These are phyloP conservation scores for Guillardia theta DNA, from an alignment of 78 protist species.

Conservation along the genomic window DNA sequence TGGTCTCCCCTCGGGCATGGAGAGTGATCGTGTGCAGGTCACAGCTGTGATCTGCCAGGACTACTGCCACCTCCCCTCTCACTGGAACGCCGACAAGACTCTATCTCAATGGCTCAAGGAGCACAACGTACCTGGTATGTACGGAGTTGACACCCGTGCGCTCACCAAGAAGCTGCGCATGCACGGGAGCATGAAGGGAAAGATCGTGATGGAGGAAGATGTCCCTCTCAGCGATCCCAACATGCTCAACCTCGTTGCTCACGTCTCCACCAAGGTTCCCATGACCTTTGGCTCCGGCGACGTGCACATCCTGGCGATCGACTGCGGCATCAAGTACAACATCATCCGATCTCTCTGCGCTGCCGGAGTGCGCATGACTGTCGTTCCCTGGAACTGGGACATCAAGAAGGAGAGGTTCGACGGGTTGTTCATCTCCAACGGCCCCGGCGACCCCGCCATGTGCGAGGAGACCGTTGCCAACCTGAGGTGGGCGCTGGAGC, in stretches of 20 bases:
- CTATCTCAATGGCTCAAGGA: constrained; percentile 84
- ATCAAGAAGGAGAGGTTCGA: constrained; percentile 65
- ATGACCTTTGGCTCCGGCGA: neutral
- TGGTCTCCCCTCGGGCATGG: constrained; percentile 64
- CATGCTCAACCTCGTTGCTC: constrained; percentile 27
- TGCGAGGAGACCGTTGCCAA: constrained; percentile 68
- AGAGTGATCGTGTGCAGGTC: constrained; percentile 15
- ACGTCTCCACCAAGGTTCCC: neutral
- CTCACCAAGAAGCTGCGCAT: constrained; percentile 81
- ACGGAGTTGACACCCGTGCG: constrained; percentile 91
- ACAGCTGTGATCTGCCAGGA: constrained; percentile 41
- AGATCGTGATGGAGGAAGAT: constrained; percentile 54
- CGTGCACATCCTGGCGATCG: constrained; percentile 34
- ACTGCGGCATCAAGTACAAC: constrained; percentile 60
- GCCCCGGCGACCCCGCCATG: constrained; percentile 94
- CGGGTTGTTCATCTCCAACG: constrained; percentile 89
- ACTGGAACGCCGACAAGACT: constrained; percentile 85
- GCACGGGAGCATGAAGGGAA: constrained; percentile 56
- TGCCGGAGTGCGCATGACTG: constrained; percentile 58
- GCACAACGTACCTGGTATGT: constrained; percentile 86
- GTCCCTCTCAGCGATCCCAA: constrained; percentile 56
- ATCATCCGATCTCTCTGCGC: constrained; percentile 72
- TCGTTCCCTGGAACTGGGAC: constrained; percentile 90
- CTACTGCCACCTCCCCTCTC: constrained; percentile 84
- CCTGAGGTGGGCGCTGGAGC: neutral